Evolutionary conservation across 805 yeast species (phyloP), one percentile per base, ranked within the genome.

Genomic region (Peterozyma toletana): DNA sequence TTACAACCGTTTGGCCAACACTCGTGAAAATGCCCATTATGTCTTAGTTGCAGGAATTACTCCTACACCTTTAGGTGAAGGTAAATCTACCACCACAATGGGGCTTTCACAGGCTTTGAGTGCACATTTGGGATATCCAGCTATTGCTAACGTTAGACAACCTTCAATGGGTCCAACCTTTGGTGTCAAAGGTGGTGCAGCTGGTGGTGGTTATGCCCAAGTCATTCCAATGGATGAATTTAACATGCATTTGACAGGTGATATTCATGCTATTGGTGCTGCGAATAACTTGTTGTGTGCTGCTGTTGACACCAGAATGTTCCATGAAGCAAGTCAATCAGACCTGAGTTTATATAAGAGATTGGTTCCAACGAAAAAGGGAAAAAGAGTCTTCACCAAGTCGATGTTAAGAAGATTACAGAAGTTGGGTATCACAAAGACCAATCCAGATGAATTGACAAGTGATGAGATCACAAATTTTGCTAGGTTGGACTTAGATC

Each of bases 141-240:
- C 83, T 11, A 74, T 84, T 57, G 93, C 91, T 50, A 84, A 83
- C 58, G 93, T 84, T 42, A 77, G 93, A 71, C 93, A 84, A 61
- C 93, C 93, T 21, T 81, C 89, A 9, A 83, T 84, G 90, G 93
- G 93, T 44, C 93, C 93, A 51, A 84, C 93, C 15, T 84, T 84
- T 56, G 93, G 93, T 67, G 83, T 84, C 53, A 84, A 84, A 62
- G 93, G 93, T 64, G 93, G 93, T 66, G 93, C 93, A 53, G 93
- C 93, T 7, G 93, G 93, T 60, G 91, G 93, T 62, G 93, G 93
- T 48, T 84, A 83, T 59, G 81, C 93, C 29, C 91, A 84, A 64
- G 93, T 84, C 30, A 83, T 84, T 59, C 93, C 93, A 50, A 84
- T 84, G 93, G 91, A 84, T 63, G 93, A 84, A 59, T 84, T 84